These are phyloP conservation scores for Aphanomyces astaci DNA, from an alignment of 352 stramenopile genomes.

Conservation along the genomic window DNA sequence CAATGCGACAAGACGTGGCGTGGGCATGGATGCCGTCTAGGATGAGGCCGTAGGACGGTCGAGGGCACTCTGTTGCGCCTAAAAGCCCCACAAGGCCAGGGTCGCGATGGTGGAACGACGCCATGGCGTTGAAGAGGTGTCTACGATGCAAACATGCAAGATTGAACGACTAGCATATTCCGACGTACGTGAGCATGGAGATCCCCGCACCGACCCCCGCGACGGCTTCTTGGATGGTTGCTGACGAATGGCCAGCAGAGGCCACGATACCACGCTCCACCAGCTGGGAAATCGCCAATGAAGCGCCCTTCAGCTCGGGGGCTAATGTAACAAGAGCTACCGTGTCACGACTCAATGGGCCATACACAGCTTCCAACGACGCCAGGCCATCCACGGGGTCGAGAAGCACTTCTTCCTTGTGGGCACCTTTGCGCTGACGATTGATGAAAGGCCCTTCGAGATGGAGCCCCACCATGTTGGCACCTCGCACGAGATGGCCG, in stretches of 20 bases:
- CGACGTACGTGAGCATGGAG: conserved; percentile 62
- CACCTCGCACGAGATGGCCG: conserved; percentile 28
- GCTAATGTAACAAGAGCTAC: conserved; percentile 80
- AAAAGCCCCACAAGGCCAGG: conserved; percentile 83
- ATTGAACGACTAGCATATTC: not conserved
- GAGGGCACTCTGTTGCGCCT: conserved; percentile 32
- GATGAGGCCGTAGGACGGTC: conserved; percentile 76
- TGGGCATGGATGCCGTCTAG: conserved; percentile 83
- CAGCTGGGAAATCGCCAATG: conserved; percentile 44
- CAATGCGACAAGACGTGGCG: conserved; percentile 64
- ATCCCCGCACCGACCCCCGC: conserved; percentile 50
- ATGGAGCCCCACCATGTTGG: conserved; percentile 77
- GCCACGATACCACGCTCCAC: conserved; percentile 37
- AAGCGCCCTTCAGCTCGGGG: conserved; percentile 66
- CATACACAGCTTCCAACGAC: conserved; percentile 47
- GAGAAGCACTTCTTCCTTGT: conserved; percentile 51
- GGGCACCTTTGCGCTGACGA: conserved; percentile 58
- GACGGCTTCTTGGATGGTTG: conserved; percentile 56
- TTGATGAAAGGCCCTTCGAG: conserved; percentile 88
- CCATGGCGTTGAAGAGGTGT: conserved; percentile 90
- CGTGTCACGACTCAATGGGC: conserved; percentile 33
- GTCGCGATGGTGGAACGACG: conserved; percentile 82
- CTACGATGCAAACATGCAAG: conserved; percentile 21
- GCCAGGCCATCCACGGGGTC: conserved; percentile 33
- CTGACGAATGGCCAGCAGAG: conserved; percentile 67